These are phyloP conservation scores for Elongisporangium senticosum DNA, from an alignment of 352 stramenopile genomes.

Conservation along the genomic window DNA sequence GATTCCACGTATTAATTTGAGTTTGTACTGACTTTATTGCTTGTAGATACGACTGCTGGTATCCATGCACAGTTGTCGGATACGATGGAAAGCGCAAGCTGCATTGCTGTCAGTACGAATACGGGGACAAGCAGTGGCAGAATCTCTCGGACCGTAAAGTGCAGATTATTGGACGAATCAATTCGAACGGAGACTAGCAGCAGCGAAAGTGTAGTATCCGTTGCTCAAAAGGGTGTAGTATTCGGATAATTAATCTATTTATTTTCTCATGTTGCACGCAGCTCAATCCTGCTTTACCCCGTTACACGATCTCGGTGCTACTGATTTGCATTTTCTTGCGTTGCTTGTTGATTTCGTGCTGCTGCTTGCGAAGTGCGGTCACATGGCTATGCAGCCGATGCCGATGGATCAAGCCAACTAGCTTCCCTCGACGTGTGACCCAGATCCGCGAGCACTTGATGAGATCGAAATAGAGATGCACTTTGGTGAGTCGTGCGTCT, in stretches of 20 bases:
- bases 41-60: constrained; percentile 74
- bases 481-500: constrained; percentile 45
- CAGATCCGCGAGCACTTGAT: constrained; percentile 59
- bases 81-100: constrained; percentile 64
- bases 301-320: too few species aligned
- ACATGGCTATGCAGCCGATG: constrained; percentile 36
- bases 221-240: too few species aligned
- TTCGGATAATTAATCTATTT: too few species aligned
- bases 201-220: too few species aligned
- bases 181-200: constrained; percentile 2
- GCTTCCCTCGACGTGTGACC: constrained; percentile 41
- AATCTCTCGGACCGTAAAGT: constrained; percentile 44
- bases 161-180: constrained; percentile 30
- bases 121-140: constrained; percentile 80
- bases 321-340: too few species aligned
- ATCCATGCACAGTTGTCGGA: constrained; percentile 68
- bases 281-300: too few species aligned
- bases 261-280: too few species aligned
- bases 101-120: constrained; percentile 79
- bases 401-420: constrained; percentile 48
- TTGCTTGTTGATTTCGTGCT: too few species aligned
- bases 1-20: neutral
- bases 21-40: neutral
- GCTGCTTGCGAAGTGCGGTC: constrained; percentile 14
- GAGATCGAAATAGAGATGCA: constrained; percentile 76